Base-by-base conservation (phyloP, 176 grass and related monocot genomes). In the Panicum miliaceum region DNA sequence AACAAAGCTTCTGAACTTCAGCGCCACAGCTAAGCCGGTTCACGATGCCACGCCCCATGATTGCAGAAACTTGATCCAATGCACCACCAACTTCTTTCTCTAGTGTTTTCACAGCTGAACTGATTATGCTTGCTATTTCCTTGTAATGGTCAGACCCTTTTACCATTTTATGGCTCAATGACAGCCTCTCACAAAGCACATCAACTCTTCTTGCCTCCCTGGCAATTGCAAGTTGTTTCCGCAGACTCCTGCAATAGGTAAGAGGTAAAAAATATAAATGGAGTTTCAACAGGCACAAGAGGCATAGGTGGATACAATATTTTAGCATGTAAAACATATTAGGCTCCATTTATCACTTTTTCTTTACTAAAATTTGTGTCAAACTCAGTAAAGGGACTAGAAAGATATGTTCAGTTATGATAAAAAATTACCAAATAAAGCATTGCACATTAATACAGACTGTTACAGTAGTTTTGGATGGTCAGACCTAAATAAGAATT, bases 1-100 rank as follows among this genome's bases (percentile, higher is more conserved):
- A 86, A 82, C 92, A 98, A n/a, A 98, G 95, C 72, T 88, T 93
- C 76, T 94, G 95, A 77, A 98, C 86, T 74, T 94, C 92, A 83
- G 84, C 86, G 67, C 90, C 61, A 63, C 92, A 93, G 78, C 86
- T 88, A 79, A 98, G 92, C 51, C 92, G 75, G 56, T 94, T 98
- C 57, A 98, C 95, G 1, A 98, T 93, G 59, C 90, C 85, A 36
- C 89, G 88, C 18, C 86, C 95, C 48, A 80, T 93, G 54, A 89
- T 82, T 75, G 81, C 66, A 58, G 90, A 93, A 29, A 98, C 85
- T 76, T 92, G 87, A 80, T 94, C 95, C 60, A 94, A 84, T 66
- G 64, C 56, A 41, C 82, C 61, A 50, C 92, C 95, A 78, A 93
- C 85, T 86, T 98, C 95, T 71, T 93, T 90, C 83, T 91, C 92